Evolutionary conservation across 2,329 filamentous ascomycete genomes (phyloP).

Genomic region (Ceratocystis harringtonii): DNA sequence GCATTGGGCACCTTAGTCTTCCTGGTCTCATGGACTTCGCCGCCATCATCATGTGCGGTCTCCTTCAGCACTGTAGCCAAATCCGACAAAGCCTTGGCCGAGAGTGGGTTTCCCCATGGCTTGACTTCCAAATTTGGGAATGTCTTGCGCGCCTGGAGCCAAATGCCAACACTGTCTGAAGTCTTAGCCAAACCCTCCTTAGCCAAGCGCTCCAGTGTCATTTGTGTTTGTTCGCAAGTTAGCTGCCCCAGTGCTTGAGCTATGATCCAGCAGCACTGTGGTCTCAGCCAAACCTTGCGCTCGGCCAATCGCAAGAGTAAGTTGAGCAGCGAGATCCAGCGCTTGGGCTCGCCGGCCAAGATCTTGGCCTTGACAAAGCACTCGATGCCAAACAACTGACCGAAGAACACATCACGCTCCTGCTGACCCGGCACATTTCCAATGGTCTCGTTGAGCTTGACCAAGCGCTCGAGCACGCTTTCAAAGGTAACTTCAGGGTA

Average conservation of each 20-base stretch:
- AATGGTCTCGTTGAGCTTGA: slow-evolving; percentile 39
- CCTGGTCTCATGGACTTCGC: slow-evolving; percentile 25
- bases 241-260: slow-evolving; percentile 55
- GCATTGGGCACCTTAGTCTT: slow-evolving; percentile 55
- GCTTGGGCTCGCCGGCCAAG: slow-evolving; percentile 42
- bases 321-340: slow-evolving; percentile 55
- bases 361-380: slow-evolving; percentile 69
- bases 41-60: slow-evolving; percentile 34
- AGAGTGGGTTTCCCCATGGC: slow-evolving; percentile 66
- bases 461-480: slow-evolving; percentile 36
- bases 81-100: slow-evolving; percentile 48
- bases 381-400: slow-evolving; percentile 74
- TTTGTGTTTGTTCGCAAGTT: slow-evolving; percentile 41
- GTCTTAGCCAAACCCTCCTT: slow-evolving; percentile 58
- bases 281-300: slow-evolving; percentile 77
- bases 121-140: slow-evolving; percentile 51
- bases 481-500: slow-evolving; percentile 43
- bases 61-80: slow-evolving; percentile 71
- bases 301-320: slow-evolving; percentile 58
- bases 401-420: slow-evolving; percentile 71
- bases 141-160: slow-evolving; percentile 53
- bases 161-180: slow-evolving; percentile 78
- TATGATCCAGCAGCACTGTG: slow-evolving; percentile 74
- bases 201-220: slow-evolving; percentile 46
- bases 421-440: slow-evolving; percentile 52